A percentile compares a stretch with the other conserved stretches of the same genome.
Evolutionary conservation across 2,329 filamentous ascomycete species (phyloP).

Genomic region (Penicillium italicum): DNA sequence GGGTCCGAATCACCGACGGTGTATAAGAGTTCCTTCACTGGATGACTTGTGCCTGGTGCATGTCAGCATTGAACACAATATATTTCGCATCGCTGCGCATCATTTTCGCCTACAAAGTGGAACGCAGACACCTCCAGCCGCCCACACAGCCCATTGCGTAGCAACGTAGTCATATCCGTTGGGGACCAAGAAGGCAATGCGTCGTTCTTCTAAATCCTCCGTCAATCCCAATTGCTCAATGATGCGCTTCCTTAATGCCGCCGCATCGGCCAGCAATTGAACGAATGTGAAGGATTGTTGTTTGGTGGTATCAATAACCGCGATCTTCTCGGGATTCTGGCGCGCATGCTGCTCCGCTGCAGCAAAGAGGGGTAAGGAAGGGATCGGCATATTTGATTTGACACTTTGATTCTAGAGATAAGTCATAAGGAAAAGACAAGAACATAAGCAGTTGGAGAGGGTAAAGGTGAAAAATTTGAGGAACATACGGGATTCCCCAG

Average conservation of each 20-base stretch:
- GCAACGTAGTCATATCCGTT: conserved; percentile 45
- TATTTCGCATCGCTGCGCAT: background rate
- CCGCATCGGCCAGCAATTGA: conserved; percentile 41
- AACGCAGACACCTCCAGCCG: conserved; percentile 43
- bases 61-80: background rate
- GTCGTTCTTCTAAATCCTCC: conserved; percentile 36
- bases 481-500: background rate
- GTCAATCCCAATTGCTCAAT: conserved; percentile 30
- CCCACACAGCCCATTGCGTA: conserved; percentile 45
- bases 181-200: conserved; percentile 40
- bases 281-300: conserved; percentile 39
- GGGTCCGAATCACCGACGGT: conserved; percentile 44
- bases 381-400: conserved; percentile 25
- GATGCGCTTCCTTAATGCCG: conserved; percentile 35
- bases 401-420: background rate
- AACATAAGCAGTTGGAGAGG: background rate
- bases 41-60: conserved; percentile 39
- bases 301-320: conserved; percentile 40
- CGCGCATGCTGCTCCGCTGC: conserved; percentile 37
- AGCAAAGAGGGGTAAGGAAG: conserved; percentile 40
- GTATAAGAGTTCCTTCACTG: conserved; percentile 42
- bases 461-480: background rate
- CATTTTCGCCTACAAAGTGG: conserved; percentile 39
- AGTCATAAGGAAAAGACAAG: background rate
- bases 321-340: conserved; percentile 34